Base-by-base conservation (phyloP, 2,329 filamentous ascomycete genomes). In the Plenodomus biglobosus region DNA sequence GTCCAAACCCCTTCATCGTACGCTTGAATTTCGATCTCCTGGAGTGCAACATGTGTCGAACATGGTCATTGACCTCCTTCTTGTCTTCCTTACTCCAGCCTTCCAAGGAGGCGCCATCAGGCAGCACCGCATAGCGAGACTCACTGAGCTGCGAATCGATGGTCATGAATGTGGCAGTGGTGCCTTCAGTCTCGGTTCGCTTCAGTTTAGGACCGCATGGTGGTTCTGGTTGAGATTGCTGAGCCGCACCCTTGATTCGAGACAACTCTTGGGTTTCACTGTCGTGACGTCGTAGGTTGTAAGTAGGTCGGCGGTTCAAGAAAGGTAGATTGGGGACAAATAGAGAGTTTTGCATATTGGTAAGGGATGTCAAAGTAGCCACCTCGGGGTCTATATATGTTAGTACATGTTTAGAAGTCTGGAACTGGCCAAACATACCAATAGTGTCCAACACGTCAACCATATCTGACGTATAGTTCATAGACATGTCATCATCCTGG, bases 331-430 rank as follows among this genome's bases (percentile, higher is more conserved):
- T 86, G 0, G 90, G 90, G 1, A 95, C 76, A 71, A 95, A 95
- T 8, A 95, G 82, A 0, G 90, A 94, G 68, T 95, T 95, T 64
- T 95, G 90, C 17, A 95, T 85, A 62, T 95, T 95, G 37, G 88
- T 95, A 8, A 95, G 80, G 13, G 89, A 92, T 0, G 88, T 90
- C 3, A 95, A 75, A 0, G 90, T 90, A 30, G 88, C 84, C 3
- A 95, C 85, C 73, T 95, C 88, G 36, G 90, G 89, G 61, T 95
- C 90, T 91, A 55, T 71, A 56, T 50, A 22, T 18, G 44, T 59
- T 30, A 51, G 57, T 24, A 36, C 40, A 5, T 21, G 24, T 20
- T 22, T 21, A 7, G 16, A 8, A 19, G 7, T 5, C 19, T 18
- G 6, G 37, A 16, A 17, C 35, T 37, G 16, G 5, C 15, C 27